Base-by-base conservation (phyloP, 306 rosid species). In the Crotalaria pallida region DNA sequence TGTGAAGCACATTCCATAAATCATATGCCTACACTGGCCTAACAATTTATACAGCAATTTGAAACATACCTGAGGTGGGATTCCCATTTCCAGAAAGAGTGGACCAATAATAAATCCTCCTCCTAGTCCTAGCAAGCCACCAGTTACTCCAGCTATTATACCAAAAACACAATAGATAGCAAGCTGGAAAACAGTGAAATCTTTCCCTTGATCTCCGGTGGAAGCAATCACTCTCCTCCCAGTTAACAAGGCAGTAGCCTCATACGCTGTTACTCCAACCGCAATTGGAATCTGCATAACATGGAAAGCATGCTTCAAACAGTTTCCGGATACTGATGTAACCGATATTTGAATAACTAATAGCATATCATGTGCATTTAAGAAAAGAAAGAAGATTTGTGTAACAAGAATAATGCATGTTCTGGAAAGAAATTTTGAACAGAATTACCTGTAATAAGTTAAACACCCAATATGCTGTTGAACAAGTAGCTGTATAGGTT, bases 71-170 rank as follows among this genome's bases (percentile, higher is more conserved):
- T 88, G 97, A 81, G 99, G 97, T 24, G 95, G 99, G 7, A 88
- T 77, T 64, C 99, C 99, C 1, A 94, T 83, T 83, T 94, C 99
- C 44, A 94, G 77, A 80, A 94, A 94, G 44, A 94, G 80, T 1
- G 97, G 96, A 17, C 99, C 99, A 97, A 91, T 94, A 70, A 94
- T 75, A n/a, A 86, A 94, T 36, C 99, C 99, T 34, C 99, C 99
- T 49, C 99, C 99, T 5, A 94, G 81, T 44, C 99, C 99, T 10
- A 94, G 88, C 86, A 94, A 47, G 24, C 99, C 99, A 23, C 97
- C 99, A 33, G 91, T 92, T 11, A 91, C 1, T 33, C 99, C 99
- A 2, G 97, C 99, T 19, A 91, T 11, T 17, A 94, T 0, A 7
- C 96, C 97, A 45, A 76, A 81, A 62, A 75, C 11, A 61, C 89